Evolutionary conservation across 2,329 filamentous ascomycete genomes (phyloP), one percentile per base, ranked within the genome.

Genomic region (Ophiostoma ulmi): DNA sequence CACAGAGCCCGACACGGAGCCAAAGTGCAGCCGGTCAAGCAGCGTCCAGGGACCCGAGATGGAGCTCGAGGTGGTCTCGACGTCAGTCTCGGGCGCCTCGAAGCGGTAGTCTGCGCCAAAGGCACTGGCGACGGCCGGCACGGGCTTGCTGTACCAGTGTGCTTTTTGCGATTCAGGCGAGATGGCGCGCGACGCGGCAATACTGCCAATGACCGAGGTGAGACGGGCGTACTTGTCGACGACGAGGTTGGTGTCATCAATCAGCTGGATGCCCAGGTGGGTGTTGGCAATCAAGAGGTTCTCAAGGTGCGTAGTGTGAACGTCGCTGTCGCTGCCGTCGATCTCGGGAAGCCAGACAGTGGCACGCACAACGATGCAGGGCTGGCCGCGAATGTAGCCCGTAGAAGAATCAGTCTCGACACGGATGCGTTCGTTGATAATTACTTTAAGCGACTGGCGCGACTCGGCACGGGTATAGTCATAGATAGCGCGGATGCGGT

Each of bases 21-120:
- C 74, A n/a, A 86, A 76, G 22, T 72, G 77, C 14, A 87, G 80
- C 39, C 80, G 76, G 74, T 86, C 83, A 75, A 82, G 83, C 1
- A 87, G 78, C 0, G 85, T 83, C 78, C 83, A 86, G 76, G 80
- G 81, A 39, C 85, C 85, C 17, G 72, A 72, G 72, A 87, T 81
- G 17, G 76, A 68, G 8, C 83, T 83, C 1, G 83, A 80, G 2
- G 80, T 79, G 22, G 84, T 83, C 36, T 76, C 73, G 17, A 83
- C 78, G 38, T 78, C 75, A 70, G 84, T 80, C 68, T 79, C 74
- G 41, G 82, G 80, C 0, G 82, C 81, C 70, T 80, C 76, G 65
- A 87, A 77, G 7, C 74, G 73, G 76, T 83, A 86, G 0, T 69
- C 3, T 76, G 77, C 0, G 78, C 44, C 22, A 36, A 70, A 70